These are phyloP conservation scores for Myochromella boudieri DNA, from an alignment of 768 basidiomycete genomes.

Conservation along the genomic window DNA sequence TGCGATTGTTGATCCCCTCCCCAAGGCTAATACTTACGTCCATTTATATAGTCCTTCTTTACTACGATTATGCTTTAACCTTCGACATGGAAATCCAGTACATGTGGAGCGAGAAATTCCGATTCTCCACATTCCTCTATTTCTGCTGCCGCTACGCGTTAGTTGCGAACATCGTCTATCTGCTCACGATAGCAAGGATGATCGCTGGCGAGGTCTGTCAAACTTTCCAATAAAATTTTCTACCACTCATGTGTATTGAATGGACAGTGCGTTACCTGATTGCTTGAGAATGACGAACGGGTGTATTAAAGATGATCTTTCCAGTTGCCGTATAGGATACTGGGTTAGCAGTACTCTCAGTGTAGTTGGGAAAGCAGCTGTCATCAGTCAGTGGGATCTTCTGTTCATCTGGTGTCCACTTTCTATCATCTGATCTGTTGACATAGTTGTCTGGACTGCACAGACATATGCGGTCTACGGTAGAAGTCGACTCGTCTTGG, in stretches of 20 bases:
- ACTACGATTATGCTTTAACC: slow-evolving; percentile 28
- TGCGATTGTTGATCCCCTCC: slow-evolving; percentile 1
- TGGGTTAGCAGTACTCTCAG: slow-evolving; percentile 25
- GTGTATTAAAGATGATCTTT: too few relatives aligned
- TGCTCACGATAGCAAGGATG: slow-evolving; percentile 21
- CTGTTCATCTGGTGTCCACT: not conserved
- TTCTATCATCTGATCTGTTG: not conserved
- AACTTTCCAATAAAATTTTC: too few relatives aligned
- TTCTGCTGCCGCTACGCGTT: slow-evolving; percentile 27
- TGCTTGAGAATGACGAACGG: too few relatives aligned
- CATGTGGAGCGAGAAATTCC: slow-evolving; percentile 26
- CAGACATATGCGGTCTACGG: slow-evolving; percentile 24
- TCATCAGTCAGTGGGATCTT: slow-evolving; percentile 22
- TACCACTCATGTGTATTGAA: too few relatives aligned
- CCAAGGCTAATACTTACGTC: too few relatives aligned
- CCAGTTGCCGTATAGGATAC: not conserved
- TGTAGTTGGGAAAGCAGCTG: slow-evolving; percentile 27
- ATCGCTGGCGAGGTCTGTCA: slow-evolving; percentile 11
- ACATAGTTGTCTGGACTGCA: slow-evolving; percentile 19
- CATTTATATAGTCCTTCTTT: slow-evolving; percentile 19
- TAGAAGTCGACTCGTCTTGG: slow-evolving; percentile 15
- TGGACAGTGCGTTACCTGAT: too few relatives aligned
- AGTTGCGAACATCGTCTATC: slow-evolving; percentile 25
- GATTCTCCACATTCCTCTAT: slow-evolving; percentile 27
- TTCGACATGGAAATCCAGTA: slow-evolving; percentile 23